These are phyloP conservation scores for Juglanconis juglandina DNA, from an alignment of 2,329 filamentous ascomycete species.

Conservation along the genomic window DNA sequence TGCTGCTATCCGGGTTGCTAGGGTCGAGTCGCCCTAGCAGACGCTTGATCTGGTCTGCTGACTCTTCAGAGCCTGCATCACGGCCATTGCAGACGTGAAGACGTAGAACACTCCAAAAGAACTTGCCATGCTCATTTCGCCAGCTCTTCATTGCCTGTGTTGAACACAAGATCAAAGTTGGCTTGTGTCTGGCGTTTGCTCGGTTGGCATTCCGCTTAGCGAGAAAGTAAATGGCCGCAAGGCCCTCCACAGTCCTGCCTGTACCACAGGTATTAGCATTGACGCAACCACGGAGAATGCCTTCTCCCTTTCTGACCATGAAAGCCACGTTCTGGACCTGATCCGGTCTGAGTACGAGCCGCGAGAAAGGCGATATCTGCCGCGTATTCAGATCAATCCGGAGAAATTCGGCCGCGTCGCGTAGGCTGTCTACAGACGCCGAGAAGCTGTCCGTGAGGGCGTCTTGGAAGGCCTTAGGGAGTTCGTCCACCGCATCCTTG, in stretches of 20 bases:
- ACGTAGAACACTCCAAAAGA: background rate
- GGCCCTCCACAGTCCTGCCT: slow-evolving; percentile 2
- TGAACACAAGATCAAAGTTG: background rate
- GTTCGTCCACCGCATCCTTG: background rate
- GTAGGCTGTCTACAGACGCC: background rate
- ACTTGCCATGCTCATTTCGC: background rate
- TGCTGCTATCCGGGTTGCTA: background rate
- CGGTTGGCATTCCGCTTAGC: background rate
- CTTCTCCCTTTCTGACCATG: slow-evolving; percentile 5
- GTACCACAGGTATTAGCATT: slow-evolving; percentile 4
- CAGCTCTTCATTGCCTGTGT: slow-evolving; percentile 1
- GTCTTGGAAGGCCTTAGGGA: background rate
- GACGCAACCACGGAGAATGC: background rate
- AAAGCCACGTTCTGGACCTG: slow-evolving; percentile 6
- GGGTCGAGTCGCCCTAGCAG: background rate
- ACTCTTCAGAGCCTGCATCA: background rate
- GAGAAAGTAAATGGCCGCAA: slow-evolving; percentile 2
- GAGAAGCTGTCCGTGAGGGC: background rate
- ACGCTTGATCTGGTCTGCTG: background rate
- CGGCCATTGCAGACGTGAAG: background rate
- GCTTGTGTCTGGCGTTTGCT: background rate
- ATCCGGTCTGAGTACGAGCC: background rate
- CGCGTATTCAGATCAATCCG: background rate
- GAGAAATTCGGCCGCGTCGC: slow-evolving; percentile 1
- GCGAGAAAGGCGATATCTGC: background rate